Conservation (phyloP, 495 filamentous ascomycete species). For the Penicillium lagena region DNA sequence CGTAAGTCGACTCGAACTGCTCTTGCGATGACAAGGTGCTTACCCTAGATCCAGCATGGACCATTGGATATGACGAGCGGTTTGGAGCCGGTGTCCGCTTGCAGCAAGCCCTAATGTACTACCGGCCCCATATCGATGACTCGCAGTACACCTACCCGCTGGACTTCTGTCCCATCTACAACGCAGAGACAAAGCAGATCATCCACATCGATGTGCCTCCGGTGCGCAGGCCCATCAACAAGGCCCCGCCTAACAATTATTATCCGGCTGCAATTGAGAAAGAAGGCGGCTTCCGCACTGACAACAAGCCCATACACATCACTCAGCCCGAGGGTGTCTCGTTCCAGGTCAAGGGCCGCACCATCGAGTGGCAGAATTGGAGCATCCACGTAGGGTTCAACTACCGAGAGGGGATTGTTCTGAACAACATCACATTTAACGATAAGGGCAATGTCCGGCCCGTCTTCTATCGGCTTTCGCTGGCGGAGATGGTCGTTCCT, state of each 20-base stretch:
- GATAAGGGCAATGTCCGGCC: constrained; percentile 71
- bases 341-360: constrained; percentile 72
- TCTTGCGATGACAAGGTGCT: neutral
- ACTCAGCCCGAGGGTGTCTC: constrained; percentile 93
- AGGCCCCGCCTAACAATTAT: constrained; percentile 72
- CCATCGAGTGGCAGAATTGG: constrained; percentile 94
- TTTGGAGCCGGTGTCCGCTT: constrained; percentile 75
- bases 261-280: constrained; percentile 66
- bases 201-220: constrained; percentile 86
- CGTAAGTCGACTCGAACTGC: constrained; percentile 43
- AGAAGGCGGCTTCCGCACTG: constrained; percentile 69
- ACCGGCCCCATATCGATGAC: constrained; percentile 78
- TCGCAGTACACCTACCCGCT: constrained; percentile 87
- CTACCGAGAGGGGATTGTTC: constrained; percentile 76
- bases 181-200: constrained; percentile 75
- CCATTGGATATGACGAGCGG: constrained; percentile 90
- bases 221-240: constrained; percentile 71
- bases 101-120: constrained; percentile 95
- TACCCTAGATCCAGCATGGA: constrained; percentile 61
- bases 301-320: constrained; percentile 90
- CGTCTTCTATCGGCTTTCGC: constrained; percentile 80
- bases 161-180: constrained; percentile 92
- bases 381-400: constrained; percentile 93
- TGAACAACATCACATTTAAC: constrained; percentile 82
- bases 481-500: constrained; percentile 95